Evolutionary conservation across 192 early-diverging fungal species (phyloP).

Genomic region (Lobulomyces angularis): DNA sequence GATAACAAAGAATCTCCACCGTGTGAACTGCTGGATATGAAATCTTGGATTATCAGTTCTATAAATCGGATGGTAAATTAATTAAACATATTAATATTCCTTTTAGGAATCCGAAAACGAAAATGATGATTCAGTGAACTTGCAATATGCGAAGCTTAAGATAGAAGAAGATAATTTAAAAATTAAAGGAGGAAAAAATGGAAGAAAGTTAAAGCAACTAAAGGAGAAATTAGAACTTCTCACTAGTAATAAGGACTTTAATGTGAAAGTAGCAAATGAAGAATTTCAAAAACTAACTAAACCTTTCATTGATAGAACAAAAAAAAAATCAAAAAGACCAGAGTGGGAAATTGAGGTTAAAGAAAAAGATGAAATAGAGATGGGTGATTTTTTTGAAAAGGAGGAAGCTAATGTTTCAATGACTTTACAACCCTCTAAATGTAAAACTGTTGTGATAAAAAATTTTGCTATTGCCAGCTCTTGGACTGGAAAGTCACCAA

Average conservation of each 20-base stretch:
- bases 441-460: too few relatives aligned
- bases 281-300: conserved; percentile 1
- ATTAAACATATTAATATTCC: neutral
- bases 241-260: too few relatives aligned
- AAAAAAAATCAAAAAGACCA: conserved; percentile 15
- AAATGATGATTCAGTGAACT: conserved; percentile 6
- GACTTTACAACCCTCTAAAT: too few relatives aligned
- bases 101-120: conserved; percentile 7
- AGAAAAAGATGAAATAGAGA: conserved; percentile 18
- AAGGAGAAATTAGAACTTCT: too few relatives aligned
- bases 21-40: too few relatives aligned
- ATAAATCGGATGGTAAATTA: conserved; percentile 10
- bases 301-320: conserved; percentile 9
- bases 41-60: conserved; percentile 12
- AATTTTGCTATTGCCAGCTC: conserved; percentile 10
- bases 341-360: too few relatives aligned
- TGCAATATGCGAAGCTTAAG: conserved; percentile 5
- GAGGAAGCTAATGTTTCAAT: too few relatives aligned
- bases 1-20: too few relatives aligned
- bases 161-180: conserved; percentile 5
- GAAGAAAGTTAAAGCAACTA: conserved; percentile 10
- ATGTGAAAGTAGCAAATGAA: conserved; percentile 5
- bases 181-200: conserved; percentile 5
- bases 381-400: conserved; percentile 25
- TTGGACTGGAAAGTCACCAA: conserved; percentile 18